phyloP scores from a whole-genome alignment of 1,139 yeast genomes.

The Cylindricascospora bacillispora region DNA sequence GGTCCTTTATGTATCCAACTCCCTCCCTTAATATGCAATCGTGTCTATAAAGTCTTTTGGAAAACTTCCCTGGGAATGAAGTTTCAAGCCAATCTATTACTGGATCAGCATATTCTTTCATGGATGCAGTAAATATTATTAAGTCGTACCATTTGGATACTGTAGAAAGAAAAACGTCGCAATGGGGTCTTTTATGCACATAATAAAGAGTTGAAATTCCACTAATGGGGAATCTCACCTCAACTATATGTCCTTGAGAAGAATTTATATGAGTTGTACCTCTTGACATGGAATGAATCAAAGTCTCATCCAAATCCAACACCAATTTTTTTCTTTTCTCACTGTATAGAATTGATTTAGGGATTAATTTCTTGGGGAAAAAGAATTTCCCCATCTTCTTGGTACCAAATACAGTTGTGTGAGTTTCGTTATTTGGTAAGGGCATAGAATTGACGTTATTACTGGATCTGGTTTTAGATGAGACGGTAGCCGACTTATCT shows the following conservation, averaged over 20 bases:
- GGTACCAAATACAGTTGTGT: conserved; percentile 12
- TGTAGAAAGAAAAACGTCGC: conserved; percentile 68
- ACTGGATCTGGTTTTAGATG: conserved; percentile 1
- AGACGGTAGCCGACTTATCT: conserved; percentile 1
- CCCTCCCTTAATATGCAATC: conserved; percentile 69
- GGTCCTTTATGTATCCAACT: conserved; percentile 81
- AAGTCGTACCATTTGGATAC: conserved; percentile 82
- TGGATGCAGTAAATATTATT: conserved; percentile 87
- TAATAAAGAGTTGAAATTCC: conserved; percentile 61
- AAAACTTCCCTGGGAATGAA: conserved; percentile 18
- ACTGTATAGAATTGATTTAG: conserved; percentile 24
- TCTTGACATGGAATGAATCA: conserved; percentile 79
- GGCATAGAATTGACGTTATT: conserved; percentile 1
- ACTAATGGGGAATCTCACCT: conserved; percentile 48
- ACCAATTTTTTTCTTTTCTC: conserved; percentile 55
- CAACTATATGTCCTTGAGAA: conserved; percentile 51
- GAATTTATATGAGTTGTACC: conserved; percentile 39
- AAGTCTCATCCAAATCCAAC: conserved; percentile 83
- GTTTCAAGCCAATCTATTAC: conserved; percentile 79
- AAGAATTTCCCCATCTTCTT: conserved; percentile 28
- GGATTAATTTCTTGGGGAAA: conserved; percentile 34
- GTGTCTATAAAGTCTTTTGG: conserved; percentile 57
- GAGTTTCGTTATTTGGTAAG: not conserved
- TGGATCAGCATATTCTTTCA: conserved; percentile 93
- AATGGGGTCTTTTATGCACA: conserved; percentile 84